phyloP scores from a whole-genome alignment of 192 early-diverging fungal species.

The Lobosporangium transversale region DNA sequence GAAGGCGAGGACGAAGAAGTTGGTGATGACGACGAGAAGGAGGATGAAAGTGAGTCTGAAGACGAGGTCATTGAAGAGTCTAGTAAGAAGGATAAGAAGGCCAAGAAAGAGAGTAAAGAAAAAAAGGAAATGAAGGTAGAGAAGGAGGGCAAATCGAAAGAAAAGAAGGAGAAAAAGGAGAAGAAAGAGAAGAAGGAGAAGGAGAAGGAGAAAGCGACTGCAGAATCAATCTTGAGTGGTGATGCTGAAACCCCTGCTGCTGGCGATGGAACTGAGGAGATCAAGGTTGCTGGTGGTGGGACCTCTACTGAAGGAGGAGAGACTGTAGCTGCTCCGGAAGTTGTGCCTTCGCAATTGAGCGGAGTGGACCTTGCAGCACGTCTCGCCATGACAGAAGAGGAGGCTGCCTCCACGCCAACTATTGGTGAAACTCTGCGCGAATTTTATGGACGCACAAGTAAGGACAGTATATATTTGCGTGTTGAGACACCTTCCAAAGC shows the following conservation, averaged over 20 bases:
- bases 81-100: constrained; percentile 25
- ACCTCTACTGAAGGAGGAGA: constrained; percentile 6
- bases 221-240: constrained; percentile 43
- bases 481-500: no score
- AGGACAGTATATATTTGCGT: no score
- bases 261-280: constrained; percentile 3
- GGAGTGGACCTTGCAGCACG: constrained; percentile 50
- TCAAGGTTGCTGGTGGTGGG: neutral
- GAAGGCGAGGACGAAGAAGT: constrained; percentile 63
- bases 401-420: constrained; percentile 49
- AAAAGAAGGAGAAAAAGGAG: constrained; percentile 41
- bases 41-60: constrained; percentile 18
- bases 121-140: constrained; percentile 27
- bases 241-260: constrained; percentile 20
- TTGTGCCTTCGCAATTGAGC: constrained; percentile 46
- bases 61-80: constrained; percentile 15
- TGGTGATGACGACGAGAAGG: constrained; percentile 18
- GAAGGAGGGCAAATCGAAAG: constrained; percentile 27
- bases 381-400: constrained; percentile 53
- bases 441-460: constrained; percentile 60
- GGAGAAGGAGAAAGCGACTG: constrained; percentile 43
- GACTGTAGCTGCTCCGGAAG: constrained; percentile 1
- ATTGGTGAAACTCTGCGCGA: constrained; percentile 57
- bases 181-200: constrained; percentile 48
- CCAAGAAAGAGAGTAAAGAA: constrained; percentile 22